These are phyloP conservation scores for Pichia exigua DNA, from an alignment of 805 yeast species.

Conservation along the genomic window DNA sequence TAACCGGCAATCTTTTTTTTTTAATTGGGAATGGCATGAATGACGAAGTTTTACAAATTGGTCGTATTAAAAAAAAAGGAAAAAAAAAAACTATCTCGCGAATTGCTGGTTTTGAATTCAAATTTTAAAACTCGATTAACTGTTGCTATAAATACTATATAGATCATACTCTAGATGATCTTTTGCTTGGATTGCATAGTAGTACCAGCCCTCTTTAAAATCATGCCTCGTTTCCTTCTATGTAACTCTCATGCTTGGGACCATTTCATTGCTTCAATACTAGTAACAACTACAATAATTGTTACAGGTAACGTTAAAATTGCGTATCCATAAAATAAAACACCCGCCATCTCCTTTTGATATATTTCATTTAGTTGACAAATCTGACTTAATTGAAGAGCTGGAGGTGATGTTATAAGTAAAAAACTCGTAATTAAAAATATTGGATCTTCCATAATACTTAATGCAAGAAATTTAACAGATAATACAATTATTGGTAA, in stretches of 20 bases:
- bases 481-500: slow-evolving; percentile 58
- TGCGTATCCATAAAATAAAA: slow-evolving; percentile 76
- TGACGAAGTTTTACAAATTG: background rate
- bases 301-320: slow-evolving; percentile 70
- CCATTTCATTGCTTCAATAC: slow-evolving; percentile 46
- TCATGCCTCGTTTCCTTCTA: no score
- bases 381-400: slow-evolving; percentile 74
- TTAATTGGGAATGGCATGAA: background rate
- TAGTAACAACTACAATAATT: slow-evolving; percentile 59
- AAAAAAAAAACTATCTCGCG: background rate
- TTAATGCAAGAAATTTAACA: slow-evolving; percentile 55
- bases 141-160: background rate
- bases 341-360: slow-evolving; percentile 78
- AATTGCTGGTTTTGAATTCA: background rate
- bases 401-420: slow-evolving; percentile 74
- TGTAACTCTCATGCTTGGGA: slow-evolving; percentile 13
- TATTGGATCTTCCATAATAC: slow-evolving; percentile 75
- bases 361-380: slow-evolving; percentile 68
- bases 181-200: background rate
- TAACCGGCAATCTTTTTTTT: background rate
- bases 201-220: background rate
- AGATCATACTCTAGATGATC: background rate
- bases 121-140: no score
- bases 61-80: no score
- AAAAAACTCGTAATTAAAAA: slow-evolving; percentile 70